Evolutionary conservation across 2,329 filamentous ascomycete species (phyloP), one percentile per base, ranked within the genome.

Genomic region (Drechslerella dactyloides): DNA sequence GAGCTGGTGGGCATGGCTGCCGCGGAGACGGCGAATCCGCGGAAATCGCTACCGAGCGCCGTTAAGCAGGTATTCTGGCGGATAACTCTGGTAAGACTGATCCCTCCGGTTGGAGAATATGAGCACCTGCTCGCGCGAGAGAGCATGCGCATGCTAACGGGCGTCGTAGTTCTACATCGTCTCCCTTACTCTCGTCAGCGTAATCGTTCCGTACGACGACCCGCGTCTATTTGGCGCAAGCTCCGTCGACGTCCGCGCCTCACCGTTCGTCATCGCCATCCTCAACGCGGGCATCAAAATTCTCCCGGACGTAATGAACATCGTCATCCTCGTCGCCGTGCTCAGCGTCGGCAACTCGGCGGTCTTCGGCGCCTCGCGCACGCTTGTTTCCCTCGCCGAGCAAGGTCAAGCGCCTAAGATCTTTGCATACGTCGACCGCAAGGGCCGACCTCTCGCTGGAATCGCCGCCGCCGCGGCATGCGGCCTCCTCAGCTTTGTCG

Each of bases 31-130:
- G 86, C 85, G n/a, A 91, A 91, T 77, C 90, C 90, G 1, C 85
- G 89, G 66, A 90, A 94, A 78, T 90, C 89, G 0, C 83, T 97
- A 0, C 93, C 93, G 0, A 91, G 87, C 0, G 93, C 93, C 11
- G 87, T 96, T 77, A 96, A 96, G 81, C 92, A 96, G 79, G 91
- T 96, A 21, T 96, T 96, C 80, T 97, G 93, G 92, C 89, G 93
- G 77, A 96, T 96, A 77, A 87, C 87, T 2, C 84, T 96, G 64
- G 66, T 70, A 23, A 64, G 66, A 75, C n/a, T n/a, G n/a, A n/a
- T n/a, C 78, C 74, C 50, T 74, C 21, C 35, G 50, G 19, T 35
- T 44, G 10, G 13, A 2, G 10, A 7, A 30, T 42, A 23, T 24
- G 54, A 55, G 27, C 17, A 23, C 24, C 3, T 17, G 35, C 15